Percentiles rank a stretch among this genome's conserved stretches.
Conservation (phyloP, 129 eudicot genomes). For the Flaveria trinervia region DNA sequence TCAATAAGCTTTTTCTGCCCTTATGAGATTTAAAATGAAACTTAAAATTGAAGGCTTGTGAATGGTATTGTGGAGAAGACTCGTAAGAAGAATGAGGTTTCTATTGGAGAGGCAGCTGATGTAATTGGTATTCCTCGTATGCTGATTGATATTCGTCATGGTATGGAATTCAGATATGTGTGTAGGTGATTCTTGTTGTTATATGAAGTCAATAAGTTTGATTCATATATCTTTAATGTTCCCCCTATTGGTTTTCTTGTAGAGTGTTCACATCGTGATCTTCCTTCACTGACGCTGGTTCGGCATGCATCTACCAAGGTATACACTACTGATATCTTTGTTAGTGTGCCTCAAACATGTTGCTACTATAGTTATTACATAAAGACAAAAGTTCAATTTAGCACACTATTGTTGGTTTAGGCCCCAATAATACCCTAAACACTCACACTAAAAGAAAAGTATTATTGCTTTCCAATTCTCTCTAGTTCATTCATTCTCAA, state of each 20-base stretch:
- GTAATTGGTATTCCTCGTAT: conserved; percentile 78
- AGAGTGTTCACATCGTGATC: conserved; percentile 98
- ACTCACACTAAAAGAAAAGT: too few relatives aligned
- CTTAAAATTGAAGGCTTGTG: conserved; percentile 55
- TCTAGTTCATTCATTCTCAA: too few relatives aligned
- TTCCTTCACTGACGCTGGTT: conserved; percentile 77
- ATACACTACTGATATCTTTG: not conserved
- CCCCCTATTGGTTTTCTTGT: conserved; percentile 17
- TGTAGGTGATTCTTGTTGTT: not conserved
- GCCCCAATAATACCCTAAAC: not conserved
- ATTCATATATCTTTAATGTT: conserved; percentile 7
- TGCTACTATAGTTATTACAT: not conserved
- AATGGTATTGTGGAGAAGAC: conserved; percentile 88
- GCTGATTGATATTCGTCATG: conserved; percentile 97
- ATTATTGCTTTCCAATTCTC: too few relatives aligned
- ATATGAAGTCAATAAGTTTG: conserved; percentile 4
- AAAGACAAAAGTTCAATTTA: not conserved
- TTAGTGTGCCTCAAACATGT: conserved; percentile 6
- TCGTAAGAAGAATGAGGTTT: conserved; percentile 63
- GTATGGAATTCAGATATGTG: conserved; percentile 38
- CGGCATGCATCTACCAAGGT: conserved; percentile 81
- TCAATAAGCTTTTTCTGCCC: too few relatives aligned
- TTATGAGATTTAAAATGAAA: too few relatives aligned
- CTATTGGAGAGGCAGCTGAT: conserved; percentile 88
- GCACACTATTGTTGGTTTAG: not conserved